These are phyloP conservation scores for Lonicera japonica DNA, from an alignment of 129 eudicot genomes.

Conservation along the genomic window DNA sequence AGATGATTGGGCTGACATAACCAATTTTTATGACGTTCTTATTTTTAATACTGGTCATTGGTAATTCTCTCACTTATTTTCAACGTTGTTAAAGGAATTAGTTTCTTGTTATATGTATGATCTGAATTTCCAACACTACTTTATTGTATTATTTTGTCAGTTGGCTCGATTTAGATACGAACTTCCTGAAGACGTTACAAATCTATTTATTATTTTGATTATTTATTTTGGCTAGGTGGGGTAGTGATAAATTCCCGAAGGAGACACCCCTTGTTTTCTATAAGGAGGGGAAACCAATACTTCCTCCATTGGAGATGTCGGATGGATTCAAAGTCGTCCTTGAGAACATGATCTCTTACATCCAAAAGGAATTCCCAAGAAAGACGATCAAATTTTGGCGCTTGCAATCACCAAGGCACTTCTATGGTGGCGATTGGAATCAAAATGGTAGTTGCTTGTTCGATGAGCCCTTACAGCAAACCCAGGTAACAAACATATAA, in stretches of 20 bases:
- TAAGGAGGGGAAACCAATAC: constrained; percentile 56
- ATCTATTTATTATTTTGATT: background rate
- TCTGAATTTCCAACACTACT: no score
- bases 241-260: constrained; percentile 72
- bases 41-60: constrained; percentile 93
- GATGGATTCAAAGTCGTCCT: constrained; percentile 71
- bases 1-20: constrained; percentile 67
- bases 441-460: constrained; percentile 94
- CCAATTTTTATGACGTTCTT: constrained; percentile 73
- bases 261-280: constrained; percentile 83
- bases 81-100: background rate
- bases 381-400: constrained; percentile 78
- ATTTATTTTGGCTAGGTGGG: constrained; percentile 60
- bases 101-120: no score
- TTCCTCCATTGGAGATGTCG: constrained; percentile 55
- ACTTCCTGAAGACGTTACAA: no score
- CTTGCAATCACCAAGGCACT: constrained; percentile 89
- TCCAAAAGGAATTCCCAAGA: constrained; percentile 48
- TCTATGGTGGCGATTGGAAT: constrained; percentile 95
- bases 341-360: constrained; percentile 56
- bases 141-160: background rate
- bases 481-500: constrained; percentile 42
- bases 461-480: constrained; percentile 57
- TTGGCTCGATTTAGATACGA: no score
- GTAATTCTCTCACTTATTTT: constrained; percentile 28